Percentiles rank a stretch among this genome's conserved stretches.
Conservation (phyloP, 805 yeast species). For the Candida ulmi region DNA sequence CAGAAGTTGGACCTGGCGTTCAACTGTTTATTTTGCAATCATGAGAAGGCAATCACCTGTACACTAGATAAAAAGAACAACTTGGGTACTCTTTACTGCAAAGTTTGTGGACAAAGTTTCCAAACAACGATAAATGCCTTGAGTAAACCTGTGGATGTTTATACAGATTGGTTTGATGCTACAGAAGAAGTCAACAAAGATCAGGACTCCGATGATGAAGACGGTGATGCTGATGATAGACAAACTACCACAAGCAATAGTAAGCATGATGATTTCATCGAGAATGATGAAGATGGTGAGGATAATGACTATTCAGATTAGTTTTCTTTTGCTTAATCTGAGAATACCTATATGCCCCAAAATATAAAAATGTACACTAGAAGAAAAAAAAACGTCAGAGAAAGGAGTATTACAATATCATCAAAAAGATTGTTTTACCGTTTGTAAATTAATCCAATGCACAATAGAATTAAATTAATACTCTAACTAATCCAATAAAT, state of each 20-base stretch:
- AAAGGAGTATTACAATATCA: neutral
- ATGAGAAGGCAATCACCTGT: conserved; percentile 87
- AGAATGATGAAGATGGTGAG: conserved; percentile 6
- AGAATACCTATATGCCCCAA: no score
- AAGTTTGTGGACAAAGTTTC: conserved; percentile 90
- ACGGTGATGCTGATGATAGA: conserved; percentile 27
- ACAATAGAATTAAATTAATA: conserved; percentile 10
- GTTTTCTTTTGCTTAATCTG: no score
- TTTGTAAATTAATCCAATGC: conserved; percentile 4
- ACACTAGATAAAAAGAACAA: conserved; percentile 80
- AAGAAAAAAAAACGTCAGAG: neutral
- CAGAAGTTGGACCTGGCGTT: conserved; percentile 78
- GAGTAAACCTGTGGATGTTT: conserved; percentile 89
- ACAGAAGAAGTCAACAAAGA: conserved; percentile 58
- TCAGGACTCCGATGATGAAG: conserved; percentile 23
- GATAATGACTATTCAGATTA: conserved; percentile 23
- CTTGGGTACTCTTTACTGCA: conserved; percentile 81
- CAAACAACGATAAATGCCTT: conserved; percentile 75
- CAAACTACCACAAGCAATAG: conserved; percentile 3
- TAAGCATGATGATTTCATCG: conserved; percentile 15
- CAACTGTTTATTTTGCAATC: conserved; percentile 92
- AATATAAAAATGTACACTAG: neutral
- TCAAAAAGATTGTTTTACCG: no score
- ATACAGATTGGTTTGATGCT: conserved; percentile 98
- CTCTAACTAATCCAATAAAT: conserved; percentile 8